A percentile compares a stretch with the other conserved stretches of the same genome.
phyloP scores from a whole-genome alignment of 1,284 basidiomycete species.

The Pseudozyma sp. region DNA sequence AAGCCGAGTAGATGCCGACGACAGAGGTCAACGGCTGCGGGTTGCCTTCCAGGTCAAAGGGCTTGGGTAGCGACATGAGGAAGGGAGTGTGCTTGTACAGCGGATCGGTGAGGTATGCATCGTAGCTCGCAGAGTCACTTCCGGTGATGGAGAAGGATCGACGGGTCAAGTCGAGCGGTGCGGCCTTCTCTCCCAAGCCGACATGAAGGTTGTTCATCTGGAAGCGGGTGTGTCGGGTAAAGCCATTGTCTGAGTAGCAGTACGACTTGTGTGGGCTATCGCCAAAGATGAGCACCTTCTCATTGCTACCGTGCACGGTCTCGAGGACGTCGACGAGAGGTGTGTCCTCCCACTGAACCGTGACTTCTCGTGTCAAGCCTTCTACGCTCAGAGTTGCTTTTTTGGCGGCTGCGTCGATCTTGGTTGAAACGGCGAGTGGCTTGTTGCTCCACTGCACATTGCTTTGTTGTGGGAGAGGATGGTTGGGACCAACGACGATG shows the following conservation, averaged over 20 bases:
- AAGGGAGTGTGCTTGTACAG: slow-evolving; percentile 71
- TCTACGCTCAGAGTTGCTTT: slow-evolving; percentile 50
- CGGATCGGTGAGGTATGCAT: slow-evolving; percentile 70
- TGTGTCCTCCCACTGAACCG: slow-evolving; percentile 53
- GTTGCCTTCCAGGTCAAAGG: slow-evolving; percentile 46
- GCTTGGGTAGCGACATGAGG: slow-evolving; percentile 67
- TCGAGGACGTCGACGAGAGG: slow-evolving; percentile 63
- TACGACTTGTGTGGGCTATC: slow-evolving; percentile 69
- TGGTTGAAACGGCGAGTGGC: slow-evolving; percentile 57
- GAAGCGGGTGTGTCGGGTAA: slow-evolving; percentile 60
- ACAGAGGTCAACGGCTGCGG: slow-evolving; percentile 56
- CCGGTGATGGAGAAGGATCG: slow-evolving; percentile 68
- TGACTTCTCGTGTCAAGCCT: slow-evolving; percentile 37
- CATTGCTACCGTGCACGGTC: slow-evolving; percentile 37
- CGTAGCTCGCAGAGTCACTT: slow-evolving; percentile 70
- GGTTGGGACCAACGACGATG: slow-evolving; percentile 67
- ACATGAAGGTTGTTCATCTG: slow-evolving; percentile 64
- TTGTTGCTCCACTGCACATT: slow-evolving; percentile 65
- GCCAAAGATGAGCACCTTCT: slow-evolving; percentile 59
- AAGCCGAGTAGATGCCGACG: slow-evolving; percentile 70
- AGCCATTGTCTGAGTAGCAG: slow-evolving; percentile 68
- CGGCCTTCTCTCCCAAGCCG: slow-evolving; percentile 71
- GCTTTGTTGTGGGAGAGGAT: slow-evolving; percentile 69
- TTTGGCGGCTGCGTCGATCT: slow-evolving; percentile 48
- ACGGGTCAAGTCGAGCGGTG: slow-evolving; percentile 69